Conservation (phyloP, 1,284 basidiomycete species). For the Spongiforma sp. region DNA sequence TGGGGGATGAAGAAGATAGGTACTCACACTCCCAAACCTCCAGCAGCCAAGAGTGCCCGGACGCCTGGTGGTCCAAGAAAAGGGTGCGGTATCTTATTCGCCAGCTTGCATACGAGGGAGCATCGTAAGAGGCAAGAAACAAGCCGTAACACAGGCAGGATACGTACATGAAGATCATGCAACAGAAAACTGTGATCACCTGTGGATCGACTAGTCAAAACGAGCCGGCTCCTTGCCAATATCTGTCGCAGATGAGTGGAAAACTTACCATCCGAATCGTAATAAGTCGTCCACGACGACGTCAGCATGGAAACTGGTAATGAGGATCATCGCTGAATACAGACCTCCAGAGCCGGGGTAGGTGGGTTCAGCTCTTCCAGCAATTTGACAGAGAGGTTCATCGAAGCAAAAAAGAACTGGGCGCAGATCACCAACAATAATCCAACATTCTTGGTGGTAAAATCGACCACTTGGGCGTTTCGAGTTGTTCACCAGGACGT, state of each 20-base stretch:
- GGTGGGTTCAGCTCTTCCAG: conserved; percentile 63
- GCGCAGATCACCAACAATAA: conserved; percentile 63
- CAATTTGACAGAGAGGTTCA: conserved; percentile 67
- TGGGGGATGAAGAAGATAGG: too few species aligned
- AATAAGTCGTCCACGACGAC: conserved; percentile 42
- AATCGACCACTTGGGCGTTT: not conserved
- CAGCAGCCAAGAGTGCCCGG: conserved; percentile 56
- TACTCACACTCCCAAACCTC: conserved; percentile 69
- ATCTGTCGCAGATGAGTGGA: too few species aligned
- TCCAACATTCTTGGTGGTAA: conserved; percentile 53
- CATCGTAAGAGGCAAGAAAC: conserved; percentile 1
- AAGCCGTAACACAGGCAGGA: not conserved
- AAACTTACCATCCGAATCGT: conserved; percentile 55
- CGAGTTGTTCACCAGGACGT: not conserved
- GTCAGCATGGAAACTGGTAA: not conserved
- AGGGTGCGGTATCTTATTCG: conserved; percentile 64
- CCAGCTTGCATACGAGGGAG: conserved; percentile 44
- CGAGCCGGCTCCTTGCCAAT: not conserved
- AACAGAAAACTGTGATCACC: conserved; percentile 52
- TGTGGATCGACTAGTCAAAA: conserved; percentile 18
- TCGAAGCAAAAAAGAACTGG: conserved; percentile 66
- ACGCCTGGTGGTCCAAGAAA: conserved; percentile 73
- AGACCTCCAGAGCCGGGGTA: conserved; percentile 61
- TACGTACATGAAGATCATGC: conserved; percentile 47
- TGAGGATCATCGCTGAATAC: conserved; percentile 15